phyloP scores from a whole-genome alignment of 2,329 filamentous ascomycete genomes.

The Teratosphaeria viscida region DNA sequence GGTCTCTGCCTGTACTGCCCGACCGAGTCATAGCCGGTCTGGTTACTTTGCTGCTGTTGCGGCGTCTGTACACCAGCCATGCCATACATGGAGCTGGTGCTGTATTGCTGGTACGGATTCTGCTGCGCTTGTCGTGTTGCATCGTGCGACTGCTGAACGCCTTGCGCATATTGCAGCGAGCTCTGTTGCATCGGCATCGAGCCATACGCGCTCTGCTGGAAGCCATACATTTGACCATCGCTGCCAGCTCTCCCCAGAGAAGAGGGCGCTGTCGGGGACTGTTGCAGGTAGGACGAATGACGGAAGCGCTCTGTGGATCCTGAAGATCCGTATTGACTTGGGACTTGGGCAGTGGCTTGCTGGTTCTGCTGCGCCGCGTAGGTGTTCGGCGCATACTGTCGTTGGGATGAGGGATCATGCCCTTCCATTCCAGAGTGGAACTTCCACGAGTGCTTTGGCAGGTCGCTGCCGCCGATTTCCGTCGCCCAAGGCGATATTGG shows the following conservation, averaged over 20 bases:
- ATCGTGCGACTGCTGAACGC: constrained; percentile 39
- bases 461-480: constrained; percentile 11
- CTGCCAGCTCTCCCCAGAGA: constrained; percentile 28
- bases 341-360: constrained; percentile 23
- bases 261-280: constrained; percentile 33
- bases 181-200: constrained; percentile 42
- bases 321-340: constrained; percentile 33
- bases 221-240: constrained; percentile 35
- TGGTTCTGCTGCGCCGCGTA: constrained; percentile 20
- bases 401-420: constrained; percentile 22
- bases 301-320: constrained; percentile 39
- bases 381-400: constrained; percentile 23
- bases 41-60: constrained; percentile 33
- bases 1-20: constrained; percentile 67
- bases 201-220: constrained; percentile 46
- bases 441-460: constrained; percentile 8
- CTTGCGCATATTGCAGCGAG: constrained; percentile 45
- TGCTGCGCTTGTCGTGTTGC: constrained; percentile 41
- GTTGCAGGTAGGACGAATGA: constrained; percentile 34
- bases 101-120: constrained; percentile 48
- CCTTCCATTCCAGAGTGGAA: constrained; percentile 24
- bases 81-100: constrained; percentile 68
- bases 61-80: constrained; percentile 54
- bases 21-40: constrained; percentile 61
- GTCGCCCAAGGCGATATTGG: constrained; percentile 22